A percentile compares a stretch with the other conserved stretches of the same genome.
phyloP scores from a whole-genome alignment of 345 rosid genomes.

The Durio zibethinus region DNA sequence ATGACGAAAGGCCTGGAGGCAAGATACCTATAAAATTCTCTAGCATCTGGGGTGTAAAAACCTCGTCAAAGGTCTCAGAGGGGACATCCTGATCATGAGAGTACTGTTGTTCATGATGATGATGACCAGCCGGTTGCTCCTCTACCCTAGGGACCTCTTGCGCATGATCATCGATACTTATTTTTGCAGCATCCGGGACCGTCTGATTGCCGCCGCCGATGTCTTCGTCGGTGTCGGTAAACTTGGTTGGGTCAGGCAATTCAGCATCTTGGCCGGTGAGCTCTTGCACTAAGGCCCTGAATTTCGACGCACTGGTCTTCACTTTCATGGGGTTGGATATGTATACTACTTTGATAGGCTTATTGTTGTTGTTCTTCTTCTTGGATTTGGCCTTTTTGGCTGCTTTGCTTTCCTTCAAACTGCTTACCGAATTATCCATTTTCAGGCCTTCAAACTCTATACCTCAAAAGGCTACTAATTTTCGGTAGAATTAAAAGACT shows the following conservation, averaged over 20 bases:
- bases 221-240: background rate
- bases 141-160: conserved; percentile 1
- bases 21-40: background rate
- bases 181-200: background rate
- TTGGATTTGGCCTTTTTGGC: conserved; percentile 18
- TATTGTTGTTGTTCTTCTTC: conserved; percentile 8
- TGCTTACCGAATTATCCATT: background rate
- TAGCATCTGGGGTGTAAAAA: conserved; percentile 2
- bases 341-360: conserved; percentile 31
- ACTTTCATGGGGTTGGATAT: conserved; percentile 33
- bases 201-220: background rate
- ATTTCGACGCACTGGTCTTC: conserved; percentile 26
- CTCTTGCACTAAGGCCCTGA: conserved; percentile 29
- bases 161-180: background rate
- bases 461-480: background rate
- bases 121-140: background rate
- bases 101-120: background rate
- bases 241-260: conserved; percentile 6
- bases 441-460: background rate
- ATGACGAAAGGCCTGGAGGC: background rate
- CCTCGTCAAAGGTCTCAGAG: background rate
- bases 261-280: conserved; percentile 36
- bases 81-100: background rate
- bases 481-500: background rate
- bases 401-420: conserved; percentile 12